Conservation (phyloP, 768 basidiomycete genomes). For the Suillus fuscotomentosus region DNA sequence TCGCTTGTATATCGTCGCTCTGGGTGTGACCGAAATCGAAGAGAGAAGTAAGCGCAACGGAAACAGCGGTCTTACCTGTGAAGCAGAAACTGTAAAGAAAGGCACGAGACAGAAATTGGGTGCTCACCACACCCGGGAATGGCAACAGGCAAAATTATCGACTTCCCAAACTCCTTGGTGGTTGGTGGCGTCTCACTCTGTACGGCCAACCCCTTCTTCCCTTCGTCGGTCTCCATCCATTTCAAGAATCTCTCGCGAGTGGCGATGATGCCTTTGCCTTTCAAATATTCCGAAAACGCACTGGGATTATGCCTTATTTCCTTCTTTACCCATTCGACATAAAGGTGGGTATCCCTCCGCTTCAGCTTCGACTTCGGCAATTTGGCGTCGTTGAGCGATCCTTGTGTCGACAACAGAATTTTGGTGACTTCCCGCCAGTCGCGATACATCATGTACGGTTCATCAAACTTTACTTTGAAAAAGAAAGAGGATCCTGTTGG, state of each 20-base stretch:
- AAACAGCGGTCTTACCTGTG: slow-evolving; percentile 83
- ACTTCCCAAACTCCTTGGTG: slow-evolving; percentile 47
- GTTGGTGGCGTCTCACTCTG: background rate
- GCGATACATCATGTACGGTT: slow-evolving; percentile 60
- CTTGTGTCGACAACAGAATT: slow-evolving; percentile 15
- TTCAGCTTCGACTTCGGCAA: slow-evolving; percentile 68
- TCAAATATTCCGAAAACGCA: slow-evolving; percentile 61
- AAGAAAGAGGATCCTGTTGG: slow-evolving; percentile 83
- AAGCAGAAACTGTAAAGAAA: background rate
- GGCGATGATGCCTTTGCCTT: slow-evolving; percentile 79
- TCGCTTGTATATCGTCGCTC: slow-evolving; percentile 82
- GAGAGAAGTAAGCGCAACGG: slow-evolving; percentile 73
- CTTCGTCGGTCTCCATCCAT: background rate
- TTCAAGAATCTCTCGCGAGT: background rate
- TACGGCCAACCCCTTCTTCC: background rate
- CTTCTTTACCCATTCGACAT: slow-evolving; percentile 78
- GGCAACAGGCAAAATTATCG: slow-evolving; percentile 84
- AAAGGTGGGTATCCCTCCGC: slow-evolving; percentile 74
- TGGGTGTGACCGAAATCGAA: slow-evolving; percentile 92
- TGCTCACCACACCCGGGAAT: slow-evolving; percentile 89
- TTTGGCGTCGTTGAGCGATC: slow-evolving; percentile 28
- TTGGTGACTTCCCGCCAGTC: background rate
- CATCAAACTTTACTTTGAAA: slow-evolving; percentile 99
- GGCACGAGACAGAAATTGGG: background rate
- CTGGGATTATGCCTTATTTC: slow-evolving; percentile 64